Conservation (phyloP, 306 rosid genomes). For the Dryas alaskensis region DNA sequence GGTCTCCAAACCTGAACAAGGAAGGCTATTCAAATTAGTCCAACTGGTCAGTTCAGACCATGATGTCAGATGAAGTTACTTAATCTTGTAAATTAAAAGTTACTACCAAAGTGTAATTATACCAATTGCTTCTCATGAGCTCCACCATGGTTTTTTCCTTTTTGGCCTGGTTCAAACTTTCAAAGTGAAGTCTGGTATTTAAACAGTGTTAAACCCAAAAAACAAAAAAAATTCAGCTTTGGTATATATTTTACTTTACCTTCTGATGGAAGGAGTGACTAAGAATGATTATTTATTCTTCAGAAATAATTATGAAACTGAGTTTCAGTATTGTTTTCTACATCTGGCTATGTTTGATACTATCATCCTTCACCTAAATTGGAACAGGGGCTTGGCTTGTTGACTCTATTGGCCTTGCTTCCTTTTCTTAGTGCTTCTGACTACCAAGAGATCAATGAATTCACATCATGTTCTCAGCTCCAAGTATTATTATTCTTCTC, state of each 20-base stretch:
- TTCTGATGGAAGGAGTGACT: not conserved
- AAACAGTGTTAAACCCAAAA: no score
- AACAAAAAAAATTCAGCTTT: not conserved
- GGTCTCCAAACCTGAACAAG: no score
- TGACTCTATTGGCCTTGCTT: conserved; percentile 55
- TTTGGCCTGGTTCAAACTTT: no score
- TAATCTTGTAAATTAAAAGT: not conserved
- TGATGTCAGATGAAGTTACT: no score
- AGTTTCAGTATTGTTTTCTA: conserved; percentile 2
- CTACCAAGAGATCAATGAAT: conserved; percentile 19
- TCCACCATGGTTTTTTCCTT: no score
- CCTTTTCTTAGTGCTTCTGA: conserved; percentile 32
- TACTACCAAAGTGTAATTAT: not conserved
- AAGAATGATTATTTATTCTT: not conserved
- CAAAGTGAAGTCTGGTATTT: no score
- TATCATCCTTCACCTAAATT: not conserved
- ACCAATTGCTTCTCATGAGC: no score
- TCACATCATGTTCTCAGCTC: conserved; percentile 12
- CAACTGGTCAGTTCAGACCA: no score
- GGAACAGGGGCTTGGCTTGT: conserved; percentile 57
- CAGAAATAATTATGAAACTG: not conserved
- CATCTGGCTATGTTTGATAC: not conserved
- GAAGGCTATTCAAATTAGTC: no score
- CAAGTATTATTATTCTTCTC: conserved; percentile 58
- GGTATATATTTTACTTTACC: not conserved